Base-by-base conservation (phyloP, 495 filamentous ascomycete species). In the Tuber umbilicatum region DNA sequence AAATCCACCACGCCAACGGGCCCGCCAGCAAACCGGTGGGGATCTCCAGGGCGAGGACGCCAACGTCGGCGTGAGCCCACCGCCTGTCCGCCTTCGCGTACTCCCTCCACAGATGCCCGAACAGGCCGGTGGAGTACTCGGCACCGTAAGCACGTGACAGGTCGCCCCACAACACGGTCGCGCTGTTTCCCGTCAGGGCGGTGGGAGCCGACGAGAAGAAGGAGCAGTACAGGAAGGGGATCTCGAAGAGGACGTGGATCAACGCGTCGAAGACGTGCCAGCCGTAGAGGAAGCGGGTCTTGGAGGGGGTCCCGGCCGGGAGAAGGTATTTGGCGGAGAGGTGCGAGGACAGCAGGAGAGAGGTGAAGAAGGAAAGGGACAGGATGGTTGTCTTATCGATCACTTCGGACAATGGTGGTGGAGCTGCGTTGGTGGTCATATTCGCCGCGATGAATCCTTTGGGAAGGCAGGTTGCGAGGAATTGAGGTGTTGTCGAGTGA, bases 221-320 rank as follows among this genome's bases (percentile, higher is more conserved):
- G 84, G 92, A 97, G 84, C 97, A 90, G 86, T 93, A 97, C 69
- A 97, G 89, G 85, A 92, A 98, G 73, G 90, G 90, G 55, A 92
- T 93, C 84, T 98, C 94, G 84, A 97, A 90, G 79, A 91, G 85
- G 84, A 94, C 85, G 86, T 97, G 94, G 79, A 93, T 93, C 31
- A 98, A 88, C 69, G 91, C 90, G 84, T 97, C 93, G 85, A 97
- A 97, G 76, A 90, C 86, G 86, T 97, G 94, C 94, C 94, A 98
- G 86, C 94, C 89, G 87, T 96, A 97, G 76, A 98, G 89, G 80
- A 90, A 81, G 76, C 93, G 92, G 73, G 85, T 83, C 60, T 85
- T 86, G 27, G 75, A 80, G n/a, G 87, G 84, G 35, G 88, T 84
- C 2, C 76, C 74, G 12, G 79, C 76, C 31, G 84, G 81, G 42